Percentiles rank a stretch among this genome's conserved stretches.
These are phyloP conservation scores for Warburgia ugandensis DNA, from an alignment of 164 flowering plant genomes.

Conservation along the genomic window DNA sequence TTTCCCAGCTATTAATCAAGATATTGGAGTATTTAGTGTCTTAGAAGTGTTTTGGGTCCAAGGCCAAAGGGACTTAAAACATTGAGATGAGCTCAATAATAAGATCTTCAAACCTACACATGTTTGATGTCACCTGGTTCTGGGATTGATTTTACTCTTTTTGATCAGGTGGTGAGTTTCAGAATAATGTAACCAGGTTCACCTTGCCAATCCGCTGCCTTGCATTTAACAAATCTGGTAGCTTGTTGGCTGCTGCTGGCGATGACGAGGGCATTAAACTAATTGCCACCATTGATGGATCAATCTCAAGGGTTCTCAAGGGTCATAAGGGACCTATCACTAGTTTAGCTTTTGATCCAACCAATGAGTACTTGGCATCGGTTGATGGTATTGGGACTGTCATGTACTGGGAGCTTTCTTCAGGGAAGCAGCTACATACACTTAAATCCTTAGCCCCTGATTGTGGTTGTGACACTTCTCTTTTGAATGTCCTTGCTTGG, in stretches of 20 bases:
- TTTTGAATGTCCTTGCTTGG: conserved; percentile 67
- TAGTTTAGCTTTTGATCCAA: conserved; percentile 81
- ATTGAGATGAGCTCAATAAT: neutral
- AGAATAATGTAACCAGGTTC: conserved; percentile 86
- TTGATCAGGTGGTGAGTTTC: conserved; percentile 80
- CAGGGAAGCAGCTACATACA: conserved; percentile 52
- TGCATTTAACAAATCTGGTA: conserved; percentile 84
- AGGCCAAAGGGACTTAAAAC: neutral
- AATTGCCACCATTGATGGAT: conserved; percentile 84
- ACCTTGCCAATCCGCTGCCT: conserved; percentile 87
- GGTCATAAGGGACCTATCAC: conserved; percentile 83
- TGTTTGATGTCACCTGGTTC: neutral
- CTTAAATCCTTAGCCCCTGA: conserved; percentile 77
- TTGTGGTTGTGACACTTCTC: conserved; percentile 43
- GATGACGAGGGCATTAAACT: conserved; percentile 97
- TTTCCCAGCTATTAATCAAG: no score
- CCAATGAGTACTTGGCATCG: conserved; percentile 79
- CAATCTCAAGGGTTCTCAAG: conserved; percentile 87
- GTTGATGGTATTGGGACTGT: conserved; percentile 79
- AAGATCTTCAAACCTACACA: neutral
- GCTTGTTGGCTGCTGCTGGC: conserved; percentile 92
- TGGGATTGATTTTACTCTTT: conserved; percentile 1
- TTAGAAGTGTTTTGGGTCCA: neutral
- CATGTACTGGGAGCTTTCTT: conserved; percentile 74
- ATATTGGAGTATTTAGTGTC: neutral